Base-by-base conservation (phyloP, 179 eudicot genomes). In the Vitellaria paradoxa region DNA sequence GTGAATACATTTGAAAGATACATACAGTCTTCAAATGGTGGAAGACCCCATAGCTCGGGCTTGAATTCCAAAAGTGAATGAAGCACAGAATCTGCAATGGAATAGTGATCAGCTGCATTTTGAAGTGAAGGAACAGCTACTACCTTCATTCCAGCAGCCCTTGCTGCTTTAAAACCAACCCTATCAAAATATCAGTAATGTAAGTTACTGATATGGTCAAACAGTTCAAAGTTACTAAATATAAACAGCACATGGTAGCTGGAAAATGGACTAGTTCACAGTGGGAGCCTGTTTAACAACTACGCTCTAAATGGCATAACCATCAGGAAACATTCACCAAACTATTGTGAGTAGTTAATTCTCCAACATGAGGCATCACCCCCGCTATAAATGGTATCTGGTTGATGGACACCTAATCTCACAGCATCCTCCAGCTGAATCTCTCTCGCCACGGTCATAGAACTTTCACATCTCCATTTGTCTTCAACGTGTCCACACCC, bases 41-140 rank as follows among this genome's bases (percentile, higher is more conserved):
- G 98, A 76, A 94, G 93, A 61, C 89, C 93, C 98, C 98, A 94
- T 24, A 81, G 52, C 83, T 94, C 91, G 3, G 98, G 96, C 74
- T 77, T 87, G 65, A 94, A 89, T 40, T 94, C 98, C 26, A 91
- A 73, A 75, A 94, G 94, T 45, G 98, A 94, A 79, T 80, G 87
- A 81, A 91, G 91, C 75, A 87, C 83, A 72, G 81, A 77, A 85
- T 94, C 97, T 37, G 98, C 97, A 72, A 86, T 77, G 11, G 87
- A 82, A 79, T 80, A 89, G 59, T 84, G 81, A 71, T 88, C 88
- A n/a, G 83, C 88, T 80, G 92, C 91, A 24, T 76, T 77, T 72
- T 77, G 84, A 49, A 84, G 75, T 2, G 96, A 92, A 14, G 98
- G 97, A 67, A 91, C 92, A 53, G 91, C 94, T 56, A 92, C 92